Evolutionary conservation across 2,329 filamentous ascomycete genomes (phyloP).

Genomic region (Trichoderma polysporum): DNA sequence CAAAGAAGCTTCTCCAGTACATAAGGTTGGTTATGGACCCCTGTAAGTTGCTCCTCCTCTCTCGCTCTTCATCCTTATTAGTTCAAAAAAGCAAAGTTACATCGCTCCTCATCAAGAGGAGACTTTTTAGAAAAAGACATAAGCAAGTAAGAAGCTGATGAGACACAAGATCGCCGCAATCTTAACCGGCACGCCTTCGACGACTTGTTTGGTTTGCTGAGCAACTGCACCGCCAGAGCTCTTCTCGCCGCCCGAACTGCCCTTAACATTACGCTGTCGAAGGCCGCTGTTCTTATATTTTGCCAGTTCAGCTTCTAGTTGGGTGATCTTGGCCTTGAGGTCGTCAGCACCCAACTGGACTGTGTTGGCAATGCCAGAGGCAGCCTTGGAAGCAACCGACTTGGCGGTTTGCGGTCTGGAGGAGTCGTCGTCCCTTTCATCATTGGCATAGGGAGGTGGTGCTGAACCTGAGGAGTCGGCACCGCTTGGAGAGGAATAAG

Average conservation of each 20-base stretch:
- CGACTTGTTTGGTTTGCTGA: slow-evolving; percentile 55
- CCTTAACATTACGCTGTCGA: slow-evolving; percentile 72
- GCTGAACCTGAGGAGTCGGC: slow-evolving; percentile 33
- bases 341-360: slow-evolving; percentile 53
- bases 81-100: neutral
- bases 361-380: slow-evolving; percentile 49
- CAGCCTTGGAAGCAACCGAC: slow-evolving; percentile 38
- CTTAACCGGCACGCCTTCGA: slow-evolving; percentile 81
- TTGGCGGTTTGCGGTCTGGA: slow-evolving; percentile 31
- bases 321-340: slow-evolving; percentile 68
- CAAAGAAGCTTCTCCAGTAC: slow-evolving; percentile 20
- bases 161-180: slow-evolving; percentile 82
- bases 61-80: neutral
- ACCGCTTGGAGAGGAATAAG: slow-evolving; percentile 45
- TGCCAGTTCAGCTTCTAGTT: slow-evolving; percentile 72
- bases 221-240: slow-evolving; percentile 44
- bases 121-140: slow-evolving; percentile 80
- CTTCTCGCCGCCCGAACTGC: slow-evolving; percentile 52
- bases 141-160: slow-evolving; percentile 88
- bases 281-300: slow-evolving; percentile 71
- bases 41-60: neutral
- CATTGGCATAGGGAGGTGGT: slow-evolving; percentile 38
- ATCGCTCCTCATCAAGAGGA: neutral
- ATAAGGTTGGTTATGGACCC: neutral
- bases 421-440: slow-evolving; percentile 35